Base-by-base conservation (phyloP, 1,284 basidiomycete genomes). In the Sutorius eximius region DNA sequence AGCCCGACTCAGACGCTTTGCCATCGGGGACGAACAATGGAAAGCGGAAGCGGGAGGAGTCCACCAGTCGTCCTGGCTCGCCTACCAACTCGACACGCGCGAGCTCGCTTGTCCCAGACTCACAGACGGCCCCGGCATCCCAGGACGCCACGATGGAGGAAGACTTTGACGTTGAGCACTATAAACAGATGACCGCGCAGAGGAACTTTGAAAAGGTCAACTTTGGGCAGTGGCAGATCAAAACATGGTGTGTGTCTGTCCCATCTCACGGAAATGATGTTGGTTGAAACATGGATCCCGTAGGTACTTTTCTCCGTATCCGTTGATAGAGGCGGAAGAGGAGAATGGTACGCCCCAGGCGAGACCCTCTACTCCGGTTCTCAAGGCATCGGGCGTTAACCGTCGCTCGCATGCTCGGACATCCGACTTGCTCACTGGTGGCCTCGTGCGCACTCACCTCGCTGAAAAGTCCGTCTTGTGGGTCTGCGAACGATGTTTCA, bases 401-500 rank as follows among this genome's bases (percentile, higher is more conserved):
- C 77, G 81, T 36, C 80, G 84, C 51, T 77, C 83, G 27, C 83
- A 87, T 66, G 81, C 81, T 6, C 82, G 89, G 34, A 88, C 87
- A 1, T 85, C 82, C 29, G 89, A 93, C 59, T 67, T 92, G 41
- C 73, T 89, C 22, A 81, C 83, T 0, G 83, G 83, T 18, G 82
- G 85, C 3, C 72, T 87, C 43, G 76, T 79, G 15, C 77, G 84
- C 43, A 77, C 78, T n/a, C 75, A 77, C 52, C 69, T 68, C 16
- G 61, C 70, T 12, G 85, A 85, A 57, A 77, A 77, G 47, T 76
- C 81, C 10, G 71, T 78, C 33, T 70, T 94, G 24, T 93, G 86
- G 82, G 91, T 96, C 18, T 96, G 94, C 68, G 89, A 94, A 58
- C 82, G 88, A 53, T 99, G 96, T 75, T 97, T 98, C 85, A 98